Evolutionary conservation across 129 eudicot genomes (phyloP).

Genomic region (Arctium minus): DNA sequence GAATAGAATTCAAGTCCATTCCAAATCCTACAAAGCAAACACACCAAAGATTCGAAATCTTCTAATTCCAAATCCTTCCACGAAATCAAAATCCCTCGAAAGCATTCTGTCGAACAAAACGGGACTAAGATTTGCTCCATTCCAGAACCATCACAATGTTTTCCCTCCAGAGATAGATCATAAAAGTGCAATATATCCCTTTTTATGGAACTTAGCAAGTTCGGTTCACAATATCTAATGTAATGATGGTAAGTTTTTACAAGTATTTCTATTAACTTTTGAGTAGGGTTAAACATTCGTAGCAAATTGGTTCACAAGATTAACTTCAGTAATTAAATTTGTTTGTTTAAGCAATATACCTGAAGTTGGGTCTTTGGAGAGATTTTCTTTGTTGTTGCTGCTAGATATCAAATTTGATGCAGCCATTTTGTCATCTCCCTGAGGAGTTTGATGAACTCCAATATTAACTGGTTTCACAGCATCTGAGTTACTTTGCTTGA

Average conservation of each 20-base stretch:
- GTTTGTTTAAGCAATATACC: slow-evolving; percentile 32
- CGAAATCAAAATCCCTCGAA: not conserved
- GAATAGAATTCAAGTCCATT: not conserved
- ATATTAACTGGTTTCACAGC: slow-evolving; percentile 23
- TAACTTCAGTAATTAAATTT: not conserved
- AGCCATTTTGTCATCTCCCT: slow-evolving; percentile 20
- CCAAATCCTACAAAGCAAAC: not conserved
- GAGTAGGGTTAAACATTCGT: not conserved
- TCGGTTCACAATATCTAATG: too few species aligned
- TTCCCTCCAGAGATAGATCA: not conserved
- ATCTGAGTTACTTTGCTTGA: slow-evolving; percentile 35
- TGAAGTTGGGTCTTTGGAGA: slow-evolving; percentile 26
- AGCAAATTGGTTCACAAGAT: not conserved
- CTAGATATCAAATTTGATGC: slow-evolving; percentile 20
- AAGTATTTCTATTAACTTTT: not conserved
- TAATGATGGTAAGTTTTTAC: not conserved
- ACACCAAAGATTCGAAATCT: not conserved
- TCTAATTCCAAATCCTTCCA: not conserved
- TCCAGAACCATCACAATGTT: not conserved
- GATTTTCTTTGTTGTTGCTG: slow-evolving; percentile 20
- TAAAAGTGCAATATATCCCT: not conserved
- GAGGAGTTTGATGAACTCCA: slow-evolving; percentile 22
- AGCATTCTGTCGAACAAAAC: too few species aligned
- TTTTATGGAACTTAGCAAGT: not conserved
- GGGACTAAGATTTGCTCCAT: not conserved